Evolutionary conservation across 73 alveolate genomes (phyloP).

Genomic region (Symbiodinium pilosum): DNA sequence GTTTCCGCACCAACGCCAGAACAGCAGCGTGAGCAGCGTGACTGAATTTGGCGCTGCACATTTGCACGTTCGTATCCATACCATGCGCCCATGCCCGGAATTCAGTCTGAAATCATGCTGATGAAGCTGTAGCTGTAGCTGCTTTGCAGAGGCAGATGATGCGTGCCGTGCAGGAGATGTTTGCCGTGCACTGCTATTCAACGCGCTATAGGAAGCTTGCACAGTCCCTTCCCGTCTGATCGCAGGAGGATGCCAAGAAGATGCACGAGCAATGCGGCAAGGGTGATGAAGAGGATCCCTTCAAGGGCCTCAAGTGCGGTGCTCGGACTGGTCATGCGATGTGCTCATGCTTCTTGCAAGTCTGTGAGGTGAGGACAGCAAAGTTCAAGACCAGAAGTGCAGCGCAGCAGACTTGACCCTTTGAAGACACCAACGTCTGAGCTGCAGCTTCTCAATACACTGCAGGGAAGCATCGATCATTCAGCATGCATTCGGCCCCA

Average conservation of each 20-base stretch:
- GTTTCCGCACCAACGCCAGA: conserved; percentile 36
- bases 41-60: neutral
- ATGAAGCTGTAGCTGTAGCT: too few species aligned
- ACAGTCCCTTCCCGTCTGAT: too few species aligned
- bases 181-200: neutral
- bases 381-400: neutral
- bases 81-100: neutral
- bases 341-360: neutral
- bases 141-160: conserved; percentile 51
- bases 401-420: neutral
- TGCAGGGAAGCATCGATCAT: too few species aligned
- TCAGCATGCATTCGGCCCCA: too few species aligned
- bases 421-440: neutral
- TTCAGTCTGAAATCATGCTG: too few species aligned
- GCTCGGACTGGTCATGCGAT: neutral
- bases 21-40: conserved; percentile 36
- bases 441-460: neutral
- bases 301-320: conserved; percentile 31
- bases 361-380: neutral
- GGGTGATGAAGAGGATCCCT: conserved; percentile 41
- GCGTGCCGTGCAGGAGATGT: conserved; percentile 64
- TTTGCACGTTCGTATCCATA: neutral
- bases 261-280: conserved; percentile 67
- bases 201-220: too few species aligned
- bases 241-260: conserved; percentile 57